Percentiles rank a stretch among this genome's conserved stretches.
phyloP scores from a whole-genome alignment of 352 stramenopile genomes.

The Pilasporangium apinafurcum region DNA sequence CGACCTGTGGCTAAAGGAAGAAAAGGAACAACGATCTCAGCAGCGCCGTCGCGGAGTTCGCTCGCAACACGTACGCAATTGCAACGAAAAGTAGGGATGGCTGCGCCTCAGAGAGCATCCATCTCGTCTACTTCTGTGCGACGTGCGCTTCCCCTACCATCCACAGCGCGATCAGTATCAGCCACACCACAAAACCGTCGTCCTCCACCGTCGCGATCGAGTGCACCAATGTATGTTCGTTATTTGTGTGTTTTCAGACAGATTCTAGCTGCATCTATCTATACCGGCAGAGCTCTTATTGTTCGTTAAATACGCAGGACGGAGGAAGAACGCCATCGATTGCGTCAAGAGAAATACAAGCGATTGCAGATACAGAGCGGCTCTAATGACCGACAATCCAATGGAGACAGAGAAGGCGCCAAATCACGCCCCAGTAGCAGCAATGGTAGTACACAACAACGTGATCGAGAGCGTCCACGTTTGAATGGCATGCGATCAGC shows the following conservation, averaged over 20 bases:
- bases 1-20: conserved; percentile 44
- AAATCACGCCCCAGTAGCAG: too few species aligned
- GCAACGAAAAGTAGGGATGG: conserved; percentile 9
- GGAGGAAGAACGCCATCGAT: conserved; percentile 47
- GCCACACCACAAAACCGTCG: not conserved
- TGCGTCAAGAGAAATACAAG: conserved; percentile 27
- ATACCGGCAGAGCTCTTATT: too few species aligned
- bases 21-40: conserved; percentile 56
- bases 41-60: conserved; percentile 45
- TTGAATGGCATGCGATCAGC: not conserved
- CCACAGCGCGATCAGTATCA: not conserved
- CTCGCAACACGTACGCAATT: conserved; percentile 27
- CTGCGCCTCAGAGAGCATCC: conserved; percentile 16
- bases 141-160: conserved; percentile 13
- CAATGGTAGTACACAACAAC: too few species aligned
- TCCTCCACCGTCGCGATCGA: not conserved
- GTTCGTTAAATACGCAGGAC: conserved; percentile 17
- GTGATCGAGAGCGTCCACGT: not conserved
- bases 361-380: conserved; percentile 7
- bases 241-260: not conserved
- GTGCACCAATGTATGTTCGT: not conserved
- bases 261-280: not conserved
- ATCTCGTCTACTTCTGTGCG: conserved; percentile 2
- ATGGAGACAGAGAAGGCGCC: too few species aligned
- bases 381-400: too few species aligned